These are phyloP conservation scores for Cryptococcus wingfieldii DNA, from an alignment of 1,284 basidiomycete species.

Conservation along the genomic window DNA sequence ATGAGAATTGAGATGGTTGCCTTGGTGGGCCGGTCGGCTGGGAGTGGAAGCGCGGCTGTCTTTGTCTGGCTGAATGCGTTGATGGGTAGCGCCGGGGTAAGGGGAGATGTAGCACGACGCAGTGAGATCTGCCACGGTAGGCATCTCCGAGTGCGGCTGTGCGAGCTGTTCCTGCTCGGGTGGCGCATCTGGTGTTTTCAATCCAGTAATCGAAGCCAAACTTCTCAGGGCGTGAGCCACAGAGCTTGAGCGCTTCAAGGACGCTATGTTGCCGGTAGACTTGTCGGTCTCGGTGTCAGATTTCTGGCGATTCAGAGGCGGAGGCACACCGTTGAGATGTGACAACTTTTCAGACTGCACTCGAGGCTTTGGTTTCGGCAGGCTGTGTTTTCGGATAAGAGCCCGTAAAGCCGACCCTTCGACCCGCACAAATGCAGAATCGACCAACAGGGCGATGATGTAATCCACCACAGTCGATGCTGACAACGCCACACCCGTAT, in stretches of 20 bases:
- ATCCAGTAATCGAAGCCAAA: slow-evolving; percentile 56
- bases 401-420: slow-evolving; percentile 60
- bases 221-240: slow-evolving; percentile 78
- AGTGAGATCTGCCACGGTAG: slow-evolving; percentile 1
- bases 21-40: background rate
- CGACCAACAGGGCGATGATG: slow-evolving; percentile 79
- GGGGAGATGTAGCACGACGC: slow-evolving; percentile 32
- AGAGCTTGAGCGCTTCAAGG: slow-evolving; percentile 70
- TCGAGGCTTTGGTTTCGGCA: slow-evolving; percentile 9
- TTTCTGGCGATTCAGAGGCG: slow-evolving; percentile 14
- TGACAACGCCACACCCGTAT: slow-evolving; percentile 83
- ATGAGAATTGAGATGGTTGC: slow-evolving; percentile 8
- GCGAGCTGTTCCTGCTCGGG: slow-evolving; percentile 12
- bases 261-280: slow-evolving; percentile 5
- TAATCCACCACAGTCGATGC: slow-evolving; percentile 92
- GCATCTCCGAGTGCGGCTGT: slow-evolving; percentile 13
- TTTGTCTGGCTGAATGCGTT: slow-evolving; percentile 32
- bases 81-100: slow-evolving; percentile 38
- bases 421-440: slow-evolving; percentile 75
- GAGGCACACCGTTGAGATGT: slow-evolving; percentile 4
- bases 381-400: slow-evolving; percentile 32
- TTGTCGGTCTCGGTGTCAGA: slow-evolving; percentile 6
- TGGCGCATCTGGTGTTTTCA: slow-evolving; percentile 23
- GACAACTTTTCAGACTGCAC: slow-evolving; percentile 4
- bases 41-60: background rate